Evolutionary conservation across 768 basidiomycete species (phyloP).

Genomic region (Crucibulum laeve): DNA sequence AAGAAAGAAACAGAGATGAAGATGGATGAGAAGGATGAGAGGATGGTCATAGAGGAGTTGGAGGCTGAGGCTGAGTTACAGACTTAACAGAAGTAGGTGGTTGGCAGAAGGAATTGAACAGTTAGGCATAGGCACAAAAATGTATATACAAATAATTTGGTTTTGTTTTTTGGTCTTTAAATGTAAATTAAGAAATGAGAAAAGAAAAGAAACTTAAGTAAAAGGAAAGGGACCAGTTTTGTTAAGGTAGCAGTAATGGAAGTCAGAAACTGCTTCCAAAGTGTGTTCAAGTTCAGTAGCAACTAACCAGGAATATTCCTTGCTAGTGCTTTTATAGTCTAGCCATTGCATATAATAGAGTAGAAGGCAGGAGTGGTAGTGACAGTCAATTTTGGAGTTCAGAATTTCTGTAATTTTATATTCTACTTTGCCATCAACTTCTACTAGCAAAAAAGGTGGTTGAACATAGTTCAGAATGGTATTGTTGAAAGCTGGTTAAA

Average conservation of each 20-base stretch:
- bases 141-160: too few species aligned
- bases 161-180: too few species aligned
- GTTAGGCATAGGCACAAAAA: too few species aligned
- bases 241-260: background rate
- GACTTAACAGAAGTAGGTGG: too few species aligned
- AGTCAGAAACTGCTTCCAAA: background rate
- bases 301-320: background rate
- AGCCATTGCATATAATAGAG: too few species aligned
- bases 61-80: too few species aligned
- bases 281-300: background rate
- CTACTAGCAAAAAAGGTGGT: background rate
- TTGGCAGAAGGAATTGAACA: too few species aligned
- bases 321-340: background rate
- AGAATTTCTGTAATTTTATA: background rate
- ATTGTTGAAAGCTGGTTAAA: background rate
- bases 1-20: too few species aligned
- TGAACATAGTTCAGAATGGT: background rate
- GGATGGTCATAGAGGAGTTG: too few species aligned
- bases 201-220: too few species aligned
- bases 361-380: background rate
- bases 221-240: background rate
- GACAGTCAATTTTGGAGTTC: constrained; percentile 1
- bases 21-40: too few species aligned
- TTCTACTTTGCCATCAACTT: background rate
- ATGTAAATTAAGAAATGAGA: too few species aligned